Conservation (phyloP, 139 green algal genomes). For the Tetraselmis striata region DNA sequence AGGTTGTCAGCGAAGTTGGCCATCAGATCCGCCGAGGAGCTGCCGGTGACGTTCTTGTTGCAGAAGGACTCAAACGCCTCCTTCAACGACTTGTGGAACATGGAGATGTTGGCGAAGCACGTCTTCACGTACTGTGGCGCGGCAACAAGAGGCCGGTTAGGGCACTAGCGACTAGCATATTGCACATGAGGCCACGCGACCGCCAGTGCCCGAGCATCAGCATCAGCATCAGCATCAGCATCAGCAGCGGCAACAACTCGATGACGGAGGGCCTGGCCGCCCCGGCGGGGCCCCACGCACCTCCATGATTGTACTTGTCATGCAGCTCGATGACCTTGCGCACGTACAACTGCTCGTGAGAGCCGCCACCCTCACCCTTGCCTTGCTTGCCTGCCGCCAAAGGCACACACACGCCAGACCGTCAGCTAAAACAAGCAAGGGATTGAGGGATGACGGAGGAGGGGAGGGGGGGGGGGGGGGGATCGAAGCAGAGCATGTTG, state of each 20-base stretch:
- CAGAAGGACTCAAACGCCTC: constrained; percentile 57
- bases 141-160: no score
- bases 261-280: no score
- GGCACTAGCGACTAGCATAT: no score
- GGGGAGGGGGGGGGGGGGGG: no score
- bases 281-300: no score
- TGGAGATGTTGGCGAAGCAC: constrained; percentile 39
- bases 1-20: constrained; percentile 53
- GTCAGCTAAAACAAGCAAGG: background rate
- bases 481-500: no score
- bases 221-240: no score
- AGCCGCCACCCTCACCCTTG: background rate
- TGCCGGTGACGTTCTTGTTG: constrained; percentile 46
- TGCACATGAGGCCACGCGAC: no score
- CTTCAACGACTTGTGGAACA: constrained; percentile 56
- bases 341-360: constrained; percentile 37
- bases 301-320: constrained; percentile 48
- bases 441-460: no score
- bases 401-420: background rate
- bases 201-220: no score
- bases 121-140: constrained; percentile 20
- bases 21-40: constrained; percentile 44
- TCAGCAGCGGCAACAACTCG: no score
- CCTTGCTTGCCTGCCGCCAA: background rate
- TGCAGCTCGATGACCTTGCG: constrained; percentile 43